phyloP scores from a whole-genome alignment of 2,329 filamentous ascomycete species.

The Epichloe aotearoae region DNA sequence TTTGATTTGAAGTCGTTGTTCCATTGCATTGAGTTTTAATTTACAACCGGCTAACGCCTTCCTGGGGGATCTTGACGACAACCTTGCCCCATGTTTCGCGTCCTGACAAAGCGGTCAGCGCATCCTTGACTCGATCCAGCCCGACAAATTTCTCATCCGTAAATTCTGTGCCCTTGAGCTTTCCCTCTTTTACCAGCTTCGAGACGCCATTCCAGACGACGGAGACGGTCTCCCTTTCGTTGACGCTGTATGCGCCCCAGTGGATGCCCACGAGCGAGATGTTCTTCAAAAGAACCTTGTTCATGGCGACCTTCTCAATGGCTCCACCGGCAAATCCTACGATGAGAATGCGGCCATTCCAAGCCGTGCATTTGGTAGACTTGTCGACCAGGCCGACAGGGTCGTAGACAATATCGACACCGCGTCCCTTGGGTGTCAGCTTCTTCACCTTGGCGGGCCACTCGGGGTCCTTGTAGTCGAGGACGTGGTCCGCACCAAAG shows the following conservation, averaged over 20 bases:
- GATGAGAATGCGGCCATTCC: constrained; percentile 80
- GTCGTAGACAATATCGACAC: constrained; percentile 91
- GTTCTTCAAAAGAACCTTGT: constrained; percentile 87
- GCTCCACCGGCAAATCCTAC: constrained; percentile 65
- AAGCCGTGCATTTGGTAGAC: constrained; percentile 82
- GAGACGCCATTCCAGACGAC: constrained; percentile 75
- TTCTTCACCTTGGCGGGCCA: constrained; percentile 62
- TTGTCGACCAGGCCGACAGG: constrained; percentile 81
- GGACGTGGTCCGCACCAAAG: constrained; percentile 73
- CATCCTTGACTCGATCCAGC: constrained; percentile 63
- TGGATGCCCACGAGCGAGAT: constrained; percentile 80
- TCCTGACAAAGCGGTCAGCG: constrained; percentile 62
- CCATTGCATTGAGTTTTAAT: background rate
- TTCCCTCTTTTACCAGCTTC: constrained; percentile 60
- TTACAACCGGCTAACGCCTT: constrained; percentile 43
- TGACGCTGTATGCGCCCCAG: constrained; percentile 73
- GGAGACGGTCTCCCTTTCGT: constrained; percentile 57
- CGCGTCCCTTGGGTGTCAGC: constrained; percentile 55
- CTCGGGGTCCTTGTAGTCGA: constrained; percentile 58
- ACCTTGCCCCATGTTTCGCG: constrained; percentile 94
- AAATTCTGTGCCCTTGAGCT: constrained; percentile 73
- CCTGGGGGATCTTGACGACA: constrained; percentile 70
- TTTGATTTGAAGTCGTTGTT: too few relatives aligned
- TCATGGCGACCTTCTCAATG: constrained; percentile 88
- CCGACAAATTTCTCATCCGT: constrained; percentile 72